These are phyloP conservation scores for Candida dubliniensis DNA, from an alignment of 1,139 yeast species.

Conservation along the genomic window DNA sequence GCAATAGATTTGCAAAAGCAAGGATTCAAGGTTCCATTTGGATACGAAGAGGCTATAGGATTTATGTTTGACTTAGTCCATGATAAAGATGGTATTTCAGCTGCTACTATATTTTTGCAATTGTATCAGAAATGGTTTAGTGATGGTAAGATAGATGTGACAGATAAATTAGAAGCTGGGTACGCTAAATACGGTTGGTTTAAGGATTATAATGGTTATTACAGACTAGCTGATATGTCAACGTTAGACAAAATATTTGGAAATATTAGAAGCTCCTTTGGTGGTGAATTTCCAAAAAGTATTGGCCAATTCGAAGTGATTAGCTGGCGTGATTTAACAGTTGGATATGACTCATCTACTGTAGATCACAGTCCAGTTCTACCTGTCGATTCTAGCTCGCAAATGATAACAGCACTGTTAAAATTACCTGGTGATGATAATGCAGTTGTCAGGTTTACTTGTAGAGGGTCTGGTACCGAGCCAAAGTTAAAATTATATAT, in stretches of 20 bases:
- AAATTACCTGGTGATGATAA: slow-evolving; percentile 18
- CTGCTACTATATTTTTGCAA: slow-evolving; percentile 76
- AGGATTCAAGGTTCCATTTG: slow-evolving; percentile 80
- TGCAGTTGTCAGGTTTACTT: slow-evolving; percentile 67
- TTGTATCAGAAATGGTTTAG: slow-evolving; percentile 55
- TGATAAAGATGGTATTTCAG: slow-evolving; percentile 92
- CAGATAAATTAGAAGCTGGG: slow-evolving; percentile 56
- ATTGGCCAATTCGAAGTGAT: slow-evolving; percentile 56
- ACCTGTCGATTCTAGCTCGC: slow-evolving; percentile 71
- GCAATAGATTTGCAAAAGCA: slow-evolving; percentile 68
- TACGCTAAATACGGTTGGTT: slow-evolving; percentile 72
- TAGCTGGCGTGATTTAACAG: slow-evolving; percentile 81
- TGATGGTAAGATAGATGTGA: slow-evolving; percentile 31
- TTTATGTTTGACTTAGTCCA: slow-evolving; percentile 85
- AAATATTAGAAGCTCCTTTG: slow-evolving; percentile 44
- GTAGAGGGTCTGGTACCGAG: slow-evolving; percentile 95
- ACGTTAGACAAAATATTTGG: slow-evolving; percentile 55
- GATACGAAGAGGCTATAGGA: slow-evolving; percentile 94
- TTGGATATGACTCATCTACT: slow-evolving; percentile 76
- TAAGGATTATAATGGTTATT: slow-evolving; percentile 87
- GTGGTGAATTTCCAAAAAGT: slow-evolving; percentile 35
- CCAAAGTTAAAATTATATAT: slow-evolving; percentile 91
- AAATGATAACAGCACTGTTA: slow-evolving; percentile 77
- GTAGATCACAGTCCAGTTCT: slow-evolving; percentile 55
- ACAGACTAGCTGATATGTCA: slow-evolving; percentile 56